These are phyloP conservation scores for Phytophthora cajani DNA, from an alignment of 352 stramenopile species.

Conservation along the genomic window DNA sequence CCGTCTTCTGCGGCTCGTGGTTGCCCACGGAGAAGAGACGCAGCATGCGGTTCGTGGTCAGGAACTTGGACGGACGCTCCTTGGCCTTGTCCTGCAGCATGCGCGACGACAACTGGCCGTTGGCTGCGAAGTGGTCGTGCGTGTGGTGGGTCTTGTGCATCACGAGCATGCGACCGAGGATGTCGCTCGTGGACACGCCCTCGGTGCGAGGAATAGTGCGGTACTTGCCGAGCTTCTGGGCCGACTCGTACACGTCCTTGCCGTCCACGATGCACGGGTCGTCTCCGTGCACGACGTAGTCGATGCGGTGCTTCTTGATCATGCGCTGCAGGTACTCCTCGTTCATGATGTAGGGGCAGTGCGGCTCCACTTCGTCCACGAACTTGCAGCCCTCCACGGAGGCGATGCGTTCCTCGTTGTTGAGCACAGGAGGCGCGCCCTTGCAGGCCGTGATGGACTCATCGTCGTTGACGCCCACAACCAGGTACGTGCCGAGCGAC, in stretches of 20 bases:
- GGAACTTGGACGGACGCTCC: constrained; percentile 92
- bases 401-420: constrained; percentile 96
- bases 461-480: constrained; percentile 99
- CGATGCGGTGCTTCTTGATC: constrained; percentile 97
- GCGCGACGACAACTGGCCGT: constrained; percentile 80
- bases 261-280: constrained; percentile 99
- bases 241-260: constrained; percentile 98
- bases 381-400: constrained; percentile 98
- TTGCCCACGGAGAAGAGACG: constrained; percentile 92
- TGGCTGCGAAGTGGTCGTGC: constrained; percentile 75
- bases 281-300: constrained; percentile 99
- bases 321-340: constrained; percentile 97
- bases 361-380: constrained; percentile 97
- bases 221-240: constrained; percentile 97
- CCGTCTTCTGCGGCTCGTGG: constrained; percentile 87
- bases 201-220: constrained; percentile 96
- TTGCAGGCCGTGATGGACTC: constrained; percentile 98
- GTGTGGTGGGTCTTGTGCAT: constrained; percentile 95
- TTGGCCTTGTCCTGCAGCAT: constrained; percentile 66
- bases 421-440: constrained; percentile 95
- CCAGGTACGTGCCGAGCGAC: constrained; percentile 96
- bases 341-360: constrained; percentile 99
- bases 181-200: constrained; percentile 98
- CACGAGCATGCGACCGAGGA: constrained; percentile 98
- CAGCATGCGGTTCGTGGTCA: constrained; percentile 96